phyloP scores from a whole-genome alignment of 495 filamentous ascomycete species.

The Usnea hakonensis region DNA sequence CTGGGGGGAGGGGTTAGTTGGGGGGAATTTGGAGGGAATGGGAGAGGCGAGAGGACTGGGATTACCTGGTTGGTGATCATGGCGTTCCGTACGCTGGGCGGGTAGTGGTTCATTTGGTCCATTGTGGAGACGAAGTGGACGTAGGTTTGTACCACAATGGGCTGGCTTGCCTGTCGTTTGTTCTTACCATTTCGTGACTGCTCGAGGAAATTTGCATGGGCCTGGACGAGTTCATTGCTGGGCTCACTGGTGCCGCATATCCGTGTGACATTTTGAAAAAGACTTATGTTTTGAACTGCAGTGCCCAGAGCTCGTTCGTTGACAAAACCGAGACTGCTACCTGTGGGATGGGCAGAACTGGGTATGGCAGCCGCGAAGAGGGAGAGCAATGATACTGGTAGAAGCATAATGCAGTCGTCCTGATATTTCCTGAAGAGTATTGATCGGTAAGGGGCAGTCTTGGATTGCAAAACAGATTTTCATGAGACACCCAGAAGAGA shows the following conservation, averaged over 20 bases:
- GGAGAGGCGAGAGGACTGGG: not conserved
- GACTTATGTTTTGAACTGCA: not conserved
- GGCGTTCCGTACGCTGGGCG: slow-evolving; percentile 29
- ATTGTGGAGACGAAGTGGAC: slow-evolving; percentile 41
- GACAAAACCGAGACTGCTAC: not conserved
- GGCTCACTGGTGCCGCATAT: slow-evolving; percentile 15
- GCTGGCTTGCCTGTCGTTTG: slow-evolving; percentile 1
- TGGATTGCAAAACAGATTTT: not conserved
- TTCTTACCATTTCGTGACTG: not conserved
- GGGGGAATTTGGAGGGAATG: not conserved
- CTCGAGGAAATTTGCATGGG: slow-evolving; percentile 5
- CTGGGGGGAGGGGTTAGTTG: slow-evolving; percentile 19
- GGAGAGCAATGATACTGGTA: not conserved
- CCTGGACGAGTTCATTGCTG: slow-evolving; percentile 9
- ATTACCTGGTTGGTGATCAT: slow-evolving; percentile 40
- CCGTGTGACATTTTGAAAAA: slow-evolving; percentile 7
- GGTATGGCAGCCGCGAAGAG: not conserved
- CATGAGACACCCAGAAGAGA: not conserved
- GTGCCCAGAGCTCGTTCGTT: not conserved
- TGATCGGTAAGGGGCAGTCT: not conserved
- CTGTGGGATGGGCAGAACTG: slow-evolving; percentile 1
- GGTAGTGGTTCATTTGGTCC: slow-evolving; percentile 24
- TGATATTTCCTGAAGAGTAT: not conserved
- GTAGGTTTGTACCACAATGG: slow-evolving; percentile 36
- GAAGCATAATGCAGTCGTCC: slow-evolving; percentile 6